Conservation (phyloP, 345 rosid genomes). For the Citrus hindsii region DNA sequence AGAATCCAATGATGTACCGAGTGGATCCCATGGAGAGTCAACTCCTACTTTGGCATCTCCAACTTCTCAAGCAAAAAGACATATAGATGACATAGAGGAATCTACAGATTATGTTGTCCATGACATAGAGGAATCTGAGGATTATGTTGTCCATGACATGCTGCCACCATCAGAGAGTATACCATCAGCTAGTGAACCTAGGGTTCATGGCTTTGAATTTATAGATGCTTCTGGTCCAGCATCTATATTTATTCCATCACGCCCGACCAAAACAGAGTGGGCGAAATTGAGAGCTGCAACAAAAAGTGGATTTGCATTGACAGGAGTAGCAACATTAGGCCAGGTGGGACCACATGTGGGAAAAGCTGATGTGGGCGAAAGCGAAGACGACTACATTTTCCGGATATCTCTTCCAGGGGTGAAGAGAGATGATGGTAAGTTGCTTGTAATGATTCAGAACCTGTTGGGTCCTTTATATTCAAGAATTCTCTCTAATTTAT, state of each 20-base stretch:
- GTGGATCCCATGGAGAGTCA: conserved; percentile 12
- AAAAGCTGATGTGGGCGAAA: conserved; percentile 50
- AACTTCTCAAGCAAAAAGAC: background rate
- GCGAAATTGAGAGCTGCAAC: conserved; percentile 18
- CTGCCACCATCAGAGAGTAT: background rate
- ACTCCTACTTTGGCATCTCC: background rate
- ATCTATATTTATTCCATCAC: conserved; percentile 24
- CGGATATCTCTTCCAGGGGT: conserved; percentile 70
- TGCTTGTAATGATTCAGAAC: background rate
- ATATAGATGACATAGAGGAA: background rate
- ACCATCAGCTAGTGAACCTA: background rate
- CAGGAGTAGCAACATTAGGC: conserved; percentile 38
- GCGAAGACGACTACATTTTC: conserved; percentile 49
- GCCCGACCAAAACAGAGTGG: conserved; percentile 28
- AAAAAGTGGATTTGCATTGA: conserved; percentile 28
- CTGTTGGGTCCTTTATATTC: background rate
- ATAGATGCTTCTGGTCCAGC: conserved; percentile 16
- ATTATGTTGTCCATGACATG: background rate
- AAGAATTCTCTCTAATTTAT: background rate
- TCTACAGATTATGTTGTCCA: background rate
- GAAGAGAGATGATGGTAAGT: conserved; percentile 54
- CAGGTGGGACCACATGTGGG: conserved; percentile 40
- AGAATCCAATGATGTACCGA: conserved; percentile 3
- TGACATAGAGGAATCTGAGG: background rate
- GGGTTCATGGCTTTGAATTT: background rate